These are phyloP conservation scores for Cercophora sp. DNA, from an alignment of 495 filamentous ascomycete genomes.

Conservation along the genomic window DNA sequence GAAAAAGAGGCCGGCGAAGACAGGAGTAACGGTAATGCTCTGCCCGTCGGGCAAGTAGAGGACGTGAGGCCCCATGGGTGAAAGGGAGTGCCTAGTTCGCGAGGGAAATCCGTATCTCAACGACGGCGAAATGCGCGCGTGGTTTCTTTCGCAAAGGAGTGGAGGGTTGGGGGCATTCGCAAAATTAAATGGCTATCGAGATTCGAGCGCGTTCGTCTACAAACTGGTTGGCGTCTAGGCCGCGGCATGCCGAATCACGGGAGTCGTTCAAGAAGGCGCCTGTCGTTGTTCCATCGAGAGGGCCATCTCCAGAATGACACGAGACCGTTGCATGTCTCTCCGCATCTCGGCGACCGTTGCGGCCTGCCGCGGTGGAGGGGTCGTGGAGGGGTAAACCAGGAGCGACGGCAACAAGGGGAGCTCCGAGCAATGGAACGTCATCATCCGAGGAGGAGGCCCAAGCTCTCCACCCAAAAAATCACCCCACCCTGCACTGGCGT, in stretches of 20 bases:
- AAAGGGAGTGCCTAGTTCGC: no score
- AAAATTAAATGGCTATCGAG: not conserved
- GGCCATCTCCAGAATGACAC: not conserved
- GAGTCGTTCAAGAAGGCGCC: no score
- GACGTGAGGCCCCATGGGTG: conserved; percentile 36
- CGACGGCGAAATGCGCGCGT: no score
- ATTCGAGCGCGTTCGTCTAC: no score
- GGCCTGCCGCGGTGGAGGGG: not conserved
- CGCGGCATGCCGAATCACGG: no score
- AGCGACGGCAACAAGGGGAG: not conserved
- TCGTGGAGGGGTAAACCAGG: conserved; percentile 2
- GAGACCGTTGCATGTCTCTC: conserved; percentile 3
- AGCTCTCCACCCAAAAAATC: conserved; percentile 3
- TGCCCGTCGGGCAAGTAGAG: conserved; percentile 82
- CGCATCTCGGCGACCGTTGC: not conserved
- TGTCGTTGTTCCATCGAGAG: no score
- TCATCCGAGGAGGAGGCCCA: conserved; percentile 7
- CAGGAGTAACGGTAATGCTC: conserved; percentile 70
- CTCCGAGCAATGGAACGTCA: conserved; percentile 1
- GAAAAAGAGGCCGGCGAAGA: conserved; percentile 87
- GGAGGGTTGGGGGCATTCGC: not conserved
- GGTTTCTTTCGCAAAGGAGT: no score
- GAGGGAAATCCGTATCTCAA: no score
- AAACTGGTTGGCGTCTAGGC: no score
- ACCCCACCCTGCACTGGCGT: conserved; percentile 2